Evolutionary conservation across 805 yeast genomes (phyloP), one percentile per base, ranked within the genome.

Genomic region (Monosporozyma servazzii): DNA sequence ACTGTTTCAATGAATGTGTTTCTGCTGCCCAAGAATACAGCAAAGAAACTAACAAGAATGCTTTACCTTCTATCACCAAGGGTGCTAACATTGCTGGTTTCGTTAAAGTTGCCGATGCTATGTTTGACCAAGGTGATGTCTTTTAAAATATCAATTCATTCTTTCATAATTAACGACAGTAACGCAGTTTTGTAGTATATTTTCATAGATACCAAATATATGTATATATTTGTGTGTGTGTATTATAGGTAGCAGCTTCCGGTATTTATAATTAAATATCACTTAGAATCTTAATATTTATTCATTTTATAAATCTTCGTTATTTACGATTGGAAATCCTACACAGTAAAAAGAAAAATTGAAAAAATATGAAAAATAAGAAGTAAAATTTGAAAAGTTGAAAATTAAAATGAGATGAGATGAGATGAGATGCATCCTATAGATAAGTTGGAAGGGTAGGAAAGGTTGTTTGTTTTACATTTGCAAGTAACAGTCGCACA

Each of bases 1-100:
- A 78, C 70, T 88, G 96, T 77, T 91, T 91, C 82, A 77, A 87
- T 71, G 86, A 83, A 79, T 91, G 97, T 75, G 83, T 88, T 76
- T 78, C 81, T 61, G 91, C 96, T 58, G 95, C 98, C 53, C 72
- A 78, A 59, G 77, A 80, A 66, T 91, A 84, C 80, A 74, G 89
- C 56, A 79, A 83, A 60, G 91, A 84, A 73, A 58, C 77, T 56
- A 56, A 54, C 43, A 44, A 41, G 11, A 77, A 76, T 63, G 75
- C 85, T 53, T 77, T 90, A 66, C 99, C 99, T 65, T 91, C 98
- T 47, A 80, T 91, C 67, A 96, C 91, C 63, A 88, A 88, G 80
- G 99, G 99, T 78, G 98, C 98, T 66, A 91, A 91, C 84, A 84
- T 91, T 77, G 97, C 98, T 60, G 97, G 97, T 74, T 91, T 91